Evolutionary conservation across 1,284 basidiomycete species (phyloP).

Genomic region (Cystobasidium sp.): DNA sequence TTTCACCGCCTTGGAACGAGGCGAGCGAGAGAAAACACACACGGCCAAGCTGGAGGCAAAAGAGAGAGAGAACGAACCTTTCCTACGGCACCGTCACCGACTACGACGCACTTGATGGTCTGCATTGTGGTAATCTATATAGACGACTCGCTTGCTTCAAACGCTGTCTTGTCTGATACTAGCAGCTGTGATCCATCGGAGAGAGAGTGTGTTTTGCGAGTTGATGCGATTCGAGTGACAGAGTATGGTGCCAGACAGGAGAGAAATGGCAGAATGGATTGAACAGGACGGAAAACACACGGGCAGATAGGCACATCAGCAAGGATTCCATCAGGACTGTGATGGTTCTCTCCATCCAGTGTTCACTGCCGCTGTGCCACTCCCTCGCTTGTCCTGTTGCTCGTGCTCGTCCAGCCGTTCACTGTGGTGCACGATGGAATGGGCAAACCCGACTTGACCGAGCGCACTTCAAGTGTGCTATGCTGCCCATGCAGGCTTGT

Average conservation of each 20-base stretch:
- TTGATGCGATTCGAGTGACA: constrained; percentile 10
- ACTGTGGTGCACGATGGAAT: no score
- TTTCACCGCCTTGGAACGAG: not conserved
- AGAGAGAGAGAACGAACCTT: constrained; percentile 69
- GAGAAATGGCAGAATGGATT: not conserved
- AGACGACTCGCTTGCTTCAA: not conserved
- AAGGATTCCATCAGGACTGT: no score
- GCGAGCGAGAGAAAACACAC: not conserved
- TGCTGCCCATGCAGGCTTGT: no score
- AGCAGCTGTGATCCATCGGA: not conserved
- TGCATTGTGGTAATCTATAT: constrained; percentile 67
- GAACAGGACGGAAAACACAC: not conserved
- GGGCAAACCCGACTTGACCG: no score
- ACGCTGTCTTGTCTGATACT: not conserved
- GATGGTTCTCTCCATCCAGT: no score
- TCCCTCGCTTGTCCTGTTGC: no score
- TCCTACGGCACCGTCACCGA: constrained; percentile 99
- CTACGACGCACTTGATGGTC: constrained; percentile 95
- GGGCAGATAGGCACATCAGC: no score
- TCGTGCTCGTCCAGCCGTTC: no score
- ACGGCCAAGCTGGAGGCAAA: not conserved
- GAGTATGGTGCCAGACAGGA: not conserved
- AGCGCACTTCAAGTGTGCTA: no score
- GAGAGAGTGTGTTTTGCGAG: not conserved
- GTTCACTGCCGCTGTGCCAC: no score